Conservation (phyloP, 2,329 filamentous ascomycete species). For the Botrytis hyacinthi region DNA sequence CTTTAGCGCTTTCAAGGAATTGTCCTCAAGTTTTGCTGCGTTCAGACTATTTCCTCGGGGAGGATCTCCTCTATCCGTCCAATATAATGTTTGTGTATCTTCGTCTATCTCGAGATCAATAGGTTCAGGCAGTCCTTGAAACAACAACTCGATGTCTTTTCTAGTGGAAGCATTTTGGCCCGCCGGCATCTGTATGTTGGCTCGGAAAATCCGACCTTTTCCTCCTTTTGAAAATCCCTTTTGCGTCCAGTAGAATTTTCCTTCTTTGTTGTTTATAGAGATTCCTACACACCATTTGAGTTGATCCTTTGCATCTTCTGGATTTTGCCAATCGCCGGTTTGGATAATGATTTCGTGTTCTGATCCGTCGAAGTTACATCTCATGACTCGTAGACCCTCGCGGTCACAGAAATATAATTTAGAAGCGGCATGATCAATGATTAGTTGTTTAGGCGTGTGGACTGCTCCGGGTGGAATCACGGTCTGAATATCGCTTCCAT, state of each 20-base stretch:
- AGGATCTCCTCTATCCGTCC: conserved; percentile 60
- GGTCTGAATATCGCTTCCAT: conserved; percentile 47
- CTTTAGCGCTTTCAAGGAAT: not conserved
- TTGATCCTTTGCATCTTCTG: conserved; percentile 23
- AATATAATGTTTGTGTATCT: conserved; percentile 48
- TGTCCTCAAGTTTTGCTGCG: conserved; percentile 30
- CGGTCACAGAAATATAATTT: conserved; percentile 46
- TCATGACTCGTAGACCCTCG: conserved; percentile 45
- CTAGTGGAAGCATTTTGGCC: conserved; percentile 32
- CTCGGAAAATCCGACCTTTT: conserved; percentile 53
- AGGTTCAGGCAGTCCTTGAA: conserved; percentile 52
- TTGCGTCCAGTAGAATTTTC: conserved; percentile 59
- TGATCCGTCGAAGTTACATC: conserved; percentile 44
- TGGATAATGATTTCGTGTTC: conserved; percentile 39
- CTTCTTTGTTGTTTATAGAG: conserved; percentile 43
- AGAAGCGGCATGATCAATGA: conserved; percentile 22
- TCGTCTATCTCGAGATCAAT: conserved; percentile 58
- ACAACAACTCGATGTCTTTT: conserved; percentile 26
- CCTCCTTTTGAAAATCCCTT: conserved; percentile 54
- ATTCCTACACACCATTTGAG: conserved; percentile 56
- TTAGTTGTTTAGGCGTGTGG: conserved; percentile 51
- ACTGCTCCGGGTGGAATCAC: conserved; percentile 46
- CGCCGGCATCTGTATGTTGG: conserved; percentile 42
- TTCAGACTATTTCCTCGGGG: conserved; percentile 56
- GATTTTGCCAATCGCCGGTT: conserved; percentile 25